phyloP scores from a whole-genome alignment of 1,284 basidiomycete species.

The Pholiota adiposa region DNA sequence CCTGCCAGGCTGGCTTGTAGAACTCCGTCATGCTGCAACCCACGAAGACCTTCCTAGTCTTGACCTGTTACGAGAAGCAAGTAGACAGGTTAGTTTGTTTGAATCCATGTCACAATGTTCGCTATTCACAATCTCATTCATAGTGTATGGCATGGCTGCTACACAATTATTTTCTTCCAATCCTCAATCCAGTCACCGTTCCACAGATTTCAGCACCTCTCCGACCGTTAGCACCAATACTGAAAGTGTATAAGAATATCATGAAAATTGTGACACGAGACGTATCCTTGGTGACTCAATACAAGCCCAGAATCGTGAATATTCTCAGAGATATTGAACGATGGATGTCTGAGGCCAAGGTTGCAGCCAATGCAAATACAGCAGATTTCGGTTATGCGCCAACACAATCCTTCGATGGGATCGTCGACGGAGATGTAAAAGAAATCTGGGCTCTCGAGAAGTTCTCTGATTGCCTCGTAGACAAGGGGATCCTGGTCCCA shows the following conservation, averaged over 20 bases:
- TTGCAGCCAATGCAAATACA: conserved; percentile 53
- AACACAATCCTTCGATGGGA: conserved; percentile 32
- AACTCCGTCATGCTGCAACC: conserved; percentile 92
- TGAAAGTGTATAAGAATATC: conserved; percentile 72
- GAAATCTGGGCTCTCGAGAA: conserved; percentile 70
- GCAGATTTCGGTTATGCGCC: conserved; percentile 53
- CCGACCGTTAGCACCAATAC: conserved; percentile 58
- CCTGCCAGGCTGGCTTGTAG: conserved; percentile 90
- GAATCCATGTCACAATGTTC: not conserved
- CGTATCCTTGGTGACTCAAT: conserved; percentile 56
- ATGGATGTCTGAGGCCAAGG: conserved; percentile 75
- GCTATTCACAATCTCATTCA: not conserved
- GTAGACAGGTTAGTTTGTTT: conserved; percentile 59
- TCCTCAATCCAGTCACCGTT: conserved; percentile 60
- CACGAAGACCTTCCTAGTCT: conserved; percentile 95
- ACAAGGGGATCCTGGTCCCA: conserved; percentile 75
- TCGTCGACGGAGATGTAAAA: conserved; percentile 45
- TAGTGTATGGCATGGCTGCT: conserved; percentile 82
- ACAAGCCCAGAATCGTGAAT: conserved; percentile 52
- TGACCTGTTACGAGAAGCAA: conserved; percentile 77
- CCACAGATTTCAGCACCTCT: conserved; percentile 36
- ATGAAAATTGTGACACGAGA: conserved; percentile 66
- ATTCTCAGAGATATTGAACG: conserved; percentile 64
- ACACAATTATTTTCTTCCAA: conserved; percentile 79
- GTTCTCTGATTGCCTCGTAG: conserved; percentile 66